A percentile compares a stretch with the other conserved stretches of the same genome.
phyloP scores from a whole-genome alignment of 225 moss, liverwort and hornwort species.

The Climacium dendroides region DNA sequence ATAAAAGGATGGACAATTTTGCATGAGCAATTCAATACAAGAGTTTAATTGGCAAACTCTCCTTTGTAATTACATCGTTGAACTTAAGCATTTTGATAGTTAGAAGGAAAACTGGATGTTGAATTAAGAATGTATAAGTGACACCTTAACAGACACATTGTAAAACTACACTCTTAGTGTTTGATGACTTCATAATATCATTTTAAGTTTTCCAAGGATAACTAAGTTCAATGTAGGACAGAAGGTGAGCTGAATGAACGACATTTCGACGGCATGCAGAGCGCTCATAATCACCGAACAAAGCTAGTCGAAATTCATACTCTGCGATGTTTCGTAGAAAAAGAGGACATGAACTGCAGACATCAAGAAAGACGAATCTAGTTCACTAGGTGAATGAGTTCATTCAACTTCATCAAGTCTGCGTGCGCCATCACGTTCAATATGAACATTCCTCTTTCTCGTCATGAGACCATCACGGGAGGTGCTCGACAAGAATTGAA shows the following conservation, averaged over 20 bases:
- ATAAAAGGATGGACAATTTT: no score
- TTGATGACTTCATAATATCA: no score
- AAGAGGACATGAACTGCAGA: neutral
- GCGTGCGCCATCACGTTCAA: neutral
- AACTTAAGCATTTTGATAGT: neutral
- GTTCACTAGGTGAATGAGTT: neutral
- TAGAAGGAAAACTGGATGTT: neutral
- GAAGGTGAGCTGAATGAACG: neutral
- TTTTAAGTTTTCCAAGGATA: neutral
- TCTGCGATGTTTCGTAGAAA: neutral
- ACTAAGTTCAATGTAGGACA: neutral
- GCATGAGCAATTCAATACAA: neutral
- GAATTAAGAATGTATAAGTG: neutral
- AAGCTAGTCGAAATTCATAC: neutral
- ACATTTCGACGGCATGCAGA: neutral
- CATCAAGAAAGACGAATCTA: neutral
- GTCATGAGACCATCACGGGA: neutral
- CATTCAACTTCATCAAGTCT: neutral
- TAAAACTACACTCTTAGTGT: neutral
- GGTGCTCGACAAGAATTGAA: neutral
- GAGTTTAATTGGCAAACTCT: neutral
- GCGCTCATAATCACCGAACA: neutral
- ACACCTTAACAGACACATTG: neutral
- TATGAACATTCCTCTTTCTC: neutral
- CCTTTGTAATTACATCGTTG: neutral